Evolutionary conservation across 495 filamentous ascomycete species (phyloP), one percentile per base, ranked within the genome.

Genomic region (Durotheca rogersii): DNA sequence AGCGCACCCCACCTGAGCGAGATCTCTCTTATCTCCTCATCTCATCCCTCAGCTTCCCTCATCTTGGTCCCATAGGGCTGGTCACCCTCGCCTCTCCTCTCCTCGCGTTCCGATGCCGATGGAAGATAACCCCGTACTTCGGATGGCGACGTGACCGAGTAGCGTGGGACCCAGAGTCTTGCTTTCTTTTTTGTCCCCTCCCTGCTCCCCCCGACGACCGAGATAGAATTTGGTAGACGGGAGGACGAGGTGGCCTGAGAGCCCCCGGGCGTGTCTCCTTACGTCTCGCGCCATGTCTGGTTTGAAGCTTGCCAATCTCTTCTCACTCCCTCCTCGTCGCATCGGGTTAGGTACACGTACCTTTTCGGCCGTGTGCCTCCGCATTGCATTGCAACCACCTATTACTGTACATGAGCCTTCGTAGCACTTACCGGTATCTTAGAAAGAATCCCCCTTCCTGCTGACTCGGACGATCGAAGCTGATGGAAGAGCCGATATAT

Each of bases 401-500:
- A 18, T 6, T 5, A 27, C 23, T 39, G 27, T 16, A 14, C 11
- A 9, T 18, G 33, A 17, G 27, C 29, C 25, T 19, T 42, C 19
- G 30, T 6, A 33, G 17, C 18, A 12, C 2, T 16, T 30, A 16
- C 19, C 30, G 15, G 7, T 37, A 32, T 17, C 20, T 38, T 25
- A 30, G 30, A 25, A 21, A 10, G 33, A n/a, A 15, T 1, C 14
- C 25, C 19, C 2, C 40, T 36, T 47, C 29, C 18, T 41, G 52
- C 46, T 50, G 46, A 56, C 25, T 29, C 45, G 45, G 40, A 49
- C 39, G 7, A 27, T 43, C 21, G 51, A 48, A 54, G 9, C 43
- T 6, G 12, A 35, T 38, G 37, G 51, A 54, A 54, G 16, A n/a
- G 23, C 23, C 23, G 9, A 27, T 27, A 27, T 4, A 4, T 9